These are phyloP conservation scores for Hypoxylon sp. DNA, from an alignment of 2,329 filamentous ascomycete species.

Conservation along the genomic window DNA sequence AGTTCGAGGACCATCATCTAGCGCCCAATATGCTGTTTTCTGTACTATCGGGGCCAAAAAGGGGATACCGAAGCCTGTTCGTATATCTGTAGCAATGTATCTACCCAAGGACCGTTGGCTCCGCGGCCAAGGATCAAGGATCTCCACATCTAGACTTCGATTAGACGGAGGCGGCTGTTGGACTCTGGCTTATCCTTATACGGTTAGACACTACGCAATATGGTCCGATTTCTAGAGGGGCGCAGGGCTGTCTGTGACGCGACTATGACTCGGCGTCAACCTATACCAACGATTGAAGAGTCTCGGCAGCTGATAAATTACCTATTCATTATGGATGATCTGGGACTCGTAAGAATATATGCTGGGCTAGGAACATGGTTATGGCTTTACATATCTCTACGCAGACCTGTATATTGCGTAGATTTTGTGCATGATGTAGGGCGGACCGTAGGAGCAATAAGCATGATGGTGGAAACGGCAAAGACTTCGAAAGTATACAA, in stretches of 20 bases:
- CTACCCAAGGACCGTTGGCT: neutral
- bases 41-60: neutral
- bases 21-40: neutral
- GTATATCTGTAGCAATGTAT: neutral
- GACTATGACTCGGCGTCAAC: neutral
- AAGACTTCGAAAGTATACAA: neutral
- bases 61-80: neutral
- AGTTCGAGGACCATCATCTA: neutral
- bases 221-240: neutral
- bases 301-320: neutral
- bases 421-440: too few relatives aligned
- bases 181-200: neutral
- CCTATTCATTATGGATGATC: neutral
- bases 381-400: neutral
- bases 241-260: neutral
- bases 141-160: neutral
- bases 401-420: neutral
- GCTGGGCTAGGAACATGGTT: neutral
- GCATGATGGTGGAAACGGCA: neutral
- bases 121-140: neutral
- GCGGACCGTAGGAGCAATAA: too few relatives aligned
- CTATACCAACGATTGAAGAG: neutral
- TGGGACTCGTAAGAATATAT: too few relatives aligned
- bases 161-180: neutral
- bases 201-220: neutral